These are phyloP conservation scores for Colletotrichum karsti DNA, from an alignment of 2,329 filamentous ascomycete genomes.

Conservation along the genomic window DNA sequence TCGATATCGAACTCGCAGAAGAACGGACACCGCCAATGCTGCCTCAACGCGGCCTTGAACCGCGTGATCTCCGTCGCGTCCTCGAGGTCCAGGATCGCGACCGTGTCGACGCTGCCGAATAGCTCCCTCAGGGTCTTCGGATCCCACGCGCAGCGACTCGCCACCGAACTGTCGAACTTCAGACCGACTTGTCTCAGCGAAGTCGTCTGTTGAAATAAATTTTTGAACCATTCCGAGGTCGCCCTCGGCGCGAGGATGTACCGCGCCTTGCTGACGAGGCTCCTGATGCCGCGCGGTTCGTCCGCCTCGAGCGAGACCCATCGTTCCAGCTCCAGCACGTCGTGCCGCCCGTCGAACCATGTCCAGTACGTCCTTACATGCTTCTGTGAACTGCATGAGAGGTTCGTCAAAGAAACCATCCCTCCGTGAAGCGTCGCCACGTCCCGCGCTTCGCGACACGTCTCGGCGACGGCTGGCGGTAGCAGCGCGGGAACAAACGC, in stretches of 20 bases:
- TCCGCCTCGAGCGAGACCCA: conserved; percentile 7
- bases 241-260: conserved; percentile 10
- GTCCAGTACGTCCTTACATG: neutral
- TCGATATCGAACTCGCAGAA: conserved; percentile 22
- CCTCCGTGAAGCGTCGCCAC: conserved; percentile 8
- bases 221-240: conserved; percentile 15
- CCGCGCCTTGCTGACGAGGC: neutral
- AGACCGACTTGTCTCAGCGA: neutral
- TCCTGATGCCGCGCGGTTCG: neutral
- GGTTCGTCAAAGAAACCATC: neutral
- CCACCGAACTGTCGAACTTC: conserved; percentile 3
- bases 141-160: conserved; percentile 7
- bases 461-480: conserved; percentile 4
- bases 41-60: neutral
- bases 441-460: conserved; percentile 14
- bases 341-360: conserved; percentile 16
- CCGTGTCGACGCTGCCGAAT: neutral
- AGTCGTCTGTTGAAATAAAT: neutral
- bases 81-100: conserved; percentile 11
- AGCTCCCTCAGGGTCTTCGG: neutral
- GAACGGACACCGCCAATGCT: conserved; percentile 11
- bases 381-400: neutral
- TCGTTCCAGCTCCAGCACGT: conserved; percentile 21
- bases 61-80: conserved; percentile 8
- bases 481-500: neutral